phyloP scores from a whole-genome alignment of 352 stramenopile species.

The Globisporangium viniferum region DNA sequence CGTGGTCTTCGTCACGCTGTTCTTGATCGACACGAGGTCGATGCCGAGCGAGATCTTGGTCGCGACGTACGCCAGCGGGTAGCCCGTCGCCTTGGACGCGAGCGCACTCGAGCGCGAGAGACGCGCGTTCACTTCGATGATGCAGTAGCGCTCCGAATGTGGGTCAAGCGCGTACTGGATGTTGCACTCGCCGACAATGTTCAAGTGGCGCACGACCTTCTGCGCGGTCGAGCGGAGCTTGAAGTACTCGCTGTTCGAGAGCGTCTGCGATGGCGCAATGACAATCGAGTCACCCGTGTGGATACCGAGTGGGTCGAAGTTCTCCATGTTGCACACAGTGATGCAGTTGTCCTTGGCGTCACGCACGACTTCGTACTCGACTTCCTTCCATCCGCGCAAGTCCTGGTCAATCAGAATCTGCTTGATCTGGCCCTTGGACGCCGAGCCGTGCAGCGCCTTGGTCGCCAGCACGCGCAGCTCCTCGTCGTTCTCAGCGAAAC shows the following conservation, averaged over 20 bases:
- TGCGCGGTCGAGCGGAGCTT: slow-evolving; percentile 96
- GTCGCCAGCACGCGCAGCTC: slow-evolving; percentile 86
- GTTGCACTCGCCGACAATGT: slow-evolving; percentile 98
- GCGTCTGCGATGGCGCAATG: slow-evolving; percentile 95
- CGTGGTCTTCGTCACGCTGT: slow-evolving; percentile 96
- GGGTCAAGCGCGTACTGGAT: slow-evolving; percentile 98
- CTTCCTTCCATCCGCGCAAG: slow-evolving; percentile 98
- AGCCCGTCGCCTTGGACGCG: slow-evolving; percentile 98
- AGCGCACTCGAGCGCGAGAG: slow-evolving; percentile 97
- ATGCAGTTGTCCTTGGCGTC: slow-evolving; percentile 97
- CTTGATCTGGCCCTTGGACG: slow-evolving; percentile 86
- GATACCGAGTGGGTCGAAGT: slow-evolving; percentile 97
- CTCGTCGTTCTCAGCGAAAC: slow-evolving; percentile 89
- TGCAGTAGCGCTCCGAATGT: slow-evolving; percentile 94
- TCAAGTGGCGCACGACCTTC: slow-evolving; percentile 95
- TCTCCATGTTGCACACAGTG: slow-evolving; percentile 99
- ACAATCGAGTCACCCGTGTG: slow-evolving; percentile 99
- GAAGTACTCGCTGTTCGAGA: slow-evolving; percentile 97
- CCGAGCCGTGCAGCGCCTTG: slow-evolving; percentile 88
- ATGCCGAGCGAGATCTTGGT: slow-evolving; percentile 97
- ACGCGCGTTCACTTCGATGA: slow-evolving; percentile 98
- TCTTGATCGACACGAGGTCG: slow-evolving; percentile 93
- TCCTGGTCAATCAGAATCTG: slow-evolving; percentile 97
- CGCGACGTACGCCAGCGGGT: slow-evolving; percentile 97
- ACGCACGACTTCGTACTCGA: slow-evolving; percentile 98